Evolutionary conservation across 1,139 yeast genomes (phyloP).

Genomic region (Debaryomyces coudertii): DNA sequence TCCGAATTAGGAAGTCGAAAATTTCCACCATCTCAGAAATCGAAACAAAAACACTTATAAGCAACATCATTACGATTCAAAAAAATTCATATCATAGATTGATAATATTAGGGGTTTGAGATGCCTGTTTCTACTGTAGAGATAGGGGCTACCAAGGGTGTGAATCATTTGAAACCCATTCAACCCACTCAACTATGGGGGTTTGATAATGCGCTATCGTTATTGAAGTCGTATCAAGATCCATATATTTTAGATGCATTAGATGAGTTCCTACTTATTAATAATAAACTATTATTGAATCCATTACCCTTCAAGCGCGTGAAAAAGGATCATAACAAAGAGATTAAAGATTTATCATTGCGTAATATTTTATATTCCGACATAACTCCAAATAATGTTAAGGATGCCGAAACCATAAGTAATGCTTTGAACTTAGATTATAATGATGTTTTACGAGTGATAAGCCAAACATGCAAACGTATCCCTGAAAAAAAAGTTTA

Average conservation of each 20-base stretch:
- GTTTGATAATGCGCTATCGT: conserved; percentile 43
- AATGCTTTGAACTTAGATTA: conserved; percentile 36
- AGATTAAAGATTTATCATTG: conserved; percentile 33
- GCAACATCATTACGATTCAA: background rate
- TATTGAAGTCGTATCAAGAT: conserved; percentile 36
- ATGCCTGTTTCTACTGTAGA: conserved; percentile 13
- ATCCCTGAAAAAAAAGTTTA: conserved; percentile 34
- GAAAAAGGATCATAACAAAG: background rate
- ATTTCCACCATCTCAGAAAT: conserved; percentile 5
- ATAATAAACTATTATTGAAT: conserved; percentile 32
- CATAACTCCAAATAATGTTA: conserved; percentile 32
- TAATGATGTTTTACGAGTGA: conserved; percentile 49
- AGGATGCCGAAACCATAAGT: conserved; percentile 46
- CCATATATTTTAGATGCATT: conserved; percentile 43
- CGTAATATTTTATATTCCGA: conserved; percentile 44
- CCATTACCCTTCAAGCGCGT: conserved; percentile 38
- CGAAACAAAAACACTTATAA: conserved; percentile 5
- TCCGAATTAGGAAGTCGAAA: conserved; percentile 15
- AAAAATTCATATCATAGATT: background rate
- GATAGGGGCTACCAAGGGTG: conserved; percentile 14
- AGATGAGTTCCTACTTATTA: conserved; percentile 47
- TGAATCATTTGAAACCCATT: conserved; percentile 32
- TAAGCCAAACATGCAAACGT: conserved; percentile 42
- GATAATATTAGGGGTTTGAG: conserved; percentile 1
- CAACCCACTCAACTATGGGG: conserved; percentile 49